Conservation (phyloP, 1,139 yeast genomes). For the Groenewaldozyma sp. region DNA sequence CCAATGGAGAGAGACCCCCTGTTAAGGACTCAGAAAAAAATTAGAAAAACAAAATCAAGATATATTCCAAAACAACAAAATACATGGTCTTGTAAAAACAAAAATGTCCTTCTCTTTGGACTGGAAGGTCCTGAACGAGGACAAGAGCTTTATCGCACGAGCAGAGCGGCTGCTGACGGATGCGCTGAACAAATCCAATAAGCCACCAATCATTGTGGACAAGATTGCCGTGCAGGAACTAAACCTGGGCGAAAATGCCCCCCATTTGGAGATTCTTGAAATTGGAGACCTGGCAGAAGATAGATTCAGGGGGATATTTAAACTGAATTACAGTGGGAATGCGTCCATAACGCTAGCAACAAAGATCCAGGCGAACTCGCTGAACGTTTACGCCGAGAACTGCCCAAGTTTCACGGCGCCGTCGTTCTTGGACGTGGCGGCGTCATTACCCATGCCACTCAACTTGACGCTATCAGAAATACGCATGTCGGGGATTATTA, state of each 20-base stretch:
- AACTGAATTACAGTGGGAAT: slow-evolving; percentile 71
- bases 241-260: slow-evolving; percentile 56
- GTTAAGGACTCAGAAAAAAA: not conserved
- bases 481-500: slow-evolving; percentile 69
- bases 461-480: slow-evolving; percentile 68
- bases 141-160: slow-evolving; percentile 49
- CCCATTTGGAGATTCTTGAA: slow-evolving; percentile 69
- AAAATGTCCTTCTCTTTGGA: slow-evolving; percentile 72
- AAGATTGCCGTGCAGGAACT: slow-evolving; percentile 64
- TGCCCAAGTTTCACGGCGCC: slow-evolving; percentile 32
- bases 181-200: slow-evolving; percentile 64
- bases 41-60: not conserved
- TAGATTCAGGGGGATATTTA: slow-evolving; percentile 77
- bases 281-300: slow-evolving; percentile 79
- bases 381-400: slow-evolving; percentile 11
- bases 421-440: slow-evolving; percentile 32
- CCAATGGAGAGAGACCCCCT: not conserved
- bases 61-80: not conserved
- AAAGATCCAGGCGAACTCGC: slow-evolving; percentile 64
- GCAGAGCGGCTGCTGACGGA: slow-evolving; percentile 63
- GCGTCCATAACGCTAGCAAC: slow-evolving; percentile 74
- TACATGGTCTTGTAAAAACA: too few relatives aligned
- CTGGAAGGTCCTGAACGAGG: slow-evolving; percentile 72
- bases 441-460: slow-evolving; percentile 70
- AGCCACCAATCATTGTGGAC: slow-evolving; percentile 70